Conservation (phyloP, 2,329 filamentous ascomycete species). For the Diaporthe sp. region DNA sequence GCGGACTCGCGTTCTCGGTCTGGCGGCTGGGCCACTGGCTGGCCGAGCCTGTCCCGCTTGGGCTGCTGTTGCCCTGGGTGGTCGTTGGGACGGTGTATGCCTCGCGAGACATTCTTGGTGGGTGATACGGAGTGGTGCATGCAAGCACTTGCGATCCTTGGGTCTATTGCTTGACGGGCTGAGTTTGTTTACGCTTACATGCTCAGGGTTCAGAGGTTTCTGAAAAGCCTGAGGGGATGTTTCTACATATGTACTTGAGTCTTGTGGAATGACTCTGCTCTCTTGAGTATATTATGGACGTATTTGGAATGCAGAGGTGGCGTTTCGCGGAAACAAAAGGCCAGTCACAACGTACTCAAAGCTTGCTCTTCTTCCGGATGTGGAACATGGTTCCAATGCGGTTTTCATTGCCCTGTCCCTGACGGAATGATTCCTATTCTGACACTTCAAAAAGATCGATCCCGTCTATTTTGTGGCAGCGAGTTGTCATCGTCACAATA, state of each 20-base stretch:
- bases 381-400: background rate
- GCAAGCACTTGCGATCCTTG: background rate
- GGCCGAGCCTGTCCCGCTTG: background rate
- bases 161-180: background rate
- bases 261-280: background rate
- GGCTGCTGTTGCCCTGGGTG: background rate
- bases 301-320: constrained; percentile 7
- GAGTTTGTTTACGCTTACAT: background rate
- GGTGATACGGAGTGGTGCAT: background rate
- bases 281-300: background rate
- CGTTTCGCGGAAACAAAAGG: background rate
- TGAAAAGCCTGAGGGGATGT: background rate
- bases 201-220: rapidly evolving
- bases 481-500: no score
- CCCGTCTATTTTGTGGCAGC: background rate
- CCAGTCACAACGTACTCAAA: background rate
- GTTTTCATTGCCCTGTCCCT: background rate
- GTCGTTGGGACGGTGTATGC: constrained; percentile 2
- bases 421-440: background rate
- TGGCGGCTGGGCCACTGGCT: background rate
- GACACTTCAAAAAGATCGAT: no score
- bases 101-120: constrained; percentile 8
- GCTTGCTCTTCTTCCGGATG: background rate
- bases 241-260: background rate
- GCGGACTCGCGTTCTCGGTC: background rate